These are phyloP conservation scores for Endotrypanum monterogeii DNA, from an alignment of 208 protist genomes.

Conservation along the genomic window DNA sequence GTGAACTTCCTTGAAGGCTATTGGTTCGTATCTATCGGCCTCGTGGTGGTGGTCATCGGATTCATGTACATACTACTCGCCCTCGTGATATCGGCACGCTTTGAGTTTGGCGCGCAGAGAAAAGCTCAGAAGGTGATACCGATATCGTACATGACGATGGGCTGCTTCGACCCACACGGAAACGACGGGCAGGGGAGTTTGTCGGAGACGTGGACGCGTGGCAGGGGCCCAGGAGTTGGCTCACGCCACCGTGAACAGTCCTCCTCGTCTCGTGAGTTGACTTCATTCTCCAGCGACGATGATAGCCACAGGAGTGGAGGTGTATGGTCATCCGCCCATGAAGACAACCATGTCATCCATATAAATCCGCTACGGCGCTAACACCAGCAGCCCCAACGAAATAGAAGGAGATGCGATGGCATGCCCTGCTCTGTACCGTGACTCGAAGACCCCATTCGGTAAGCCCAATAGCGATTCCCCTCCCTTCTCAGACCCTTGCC, in stretches of 20 bases:
- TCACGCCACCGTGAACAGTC: not conserved
- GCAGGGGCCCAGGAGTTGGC: no score
- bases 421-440: no score
- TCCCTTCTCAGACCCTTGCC: no score
- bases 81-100: not conserved
- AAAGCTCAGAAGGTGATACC: constrained; percentile 5
- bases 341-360: not conserved
- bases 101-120: not conserved
- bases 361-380: not conserved
- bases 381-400: not conserved
- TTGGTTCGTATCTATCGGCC: constrained; percentile 1
- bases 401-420: not conserved
- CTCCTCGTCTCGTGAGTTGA: not conserved
- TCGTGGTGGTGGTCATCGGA: not conserved
- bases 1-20: not conserved
- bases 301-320: not conserved
- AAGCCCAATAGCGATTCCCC: no score
- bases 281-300: not conserved
- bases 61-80: constrained; percentile 11
- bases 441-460: no score
- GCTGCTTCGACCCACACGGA: not conserved
- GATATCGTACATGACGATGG: not conserved
- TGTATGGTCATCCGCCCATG: not conserved
- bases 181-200: not conserved
- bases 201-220: not conserved